Evolutionary conservation across 495 filamentous ascomycete genomes (phyloP).

Genomic region (Hyphodiscus hymeniophilus): DNA sequence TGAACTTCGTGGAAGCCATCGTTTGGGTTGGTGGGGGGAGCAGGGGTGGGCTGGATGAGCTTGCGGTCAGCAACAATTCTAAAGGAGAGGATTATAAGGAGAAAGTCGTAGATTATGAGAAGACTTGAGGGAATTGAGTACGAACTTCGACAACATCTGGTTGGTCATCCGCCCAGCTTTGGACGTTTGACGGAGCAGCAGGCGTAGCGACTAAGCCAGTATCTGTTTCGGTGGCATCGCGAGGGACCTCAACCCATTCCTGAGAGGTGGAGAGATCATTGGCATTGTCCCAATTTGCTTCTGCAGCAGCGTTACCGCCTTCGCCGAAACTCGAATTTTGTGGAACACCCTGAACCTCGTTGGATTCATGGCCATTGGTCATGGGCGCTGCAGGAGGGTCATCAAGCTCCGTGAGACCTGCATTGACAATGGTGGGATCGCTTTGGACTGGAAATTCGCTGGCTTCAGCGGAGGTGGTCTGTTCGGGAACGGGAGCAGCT

Average conservation of each 20-base stretch:
- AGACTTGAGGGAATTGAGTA: background rate
- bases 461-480: slow-evolving; percentile 17
- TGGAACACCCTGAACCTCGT: slow-evolving; percentile 31
- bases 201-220: slow-evolving; percentile 52
- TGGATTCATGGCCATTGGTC: slow-evolving; percentile 40
- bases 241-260: slow-evolving; percentile 70
- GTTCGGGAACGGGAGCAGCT: slow-evolving; percentile 35
- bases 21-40: slow-evolving; percentile 26
- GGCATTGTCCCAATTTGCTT: slow-evolving; percentile 60
- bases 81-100: background rate
- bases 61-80: slow-evolving; percentile 10
- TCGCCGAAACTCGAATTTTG: slow-evolving; percentile 50
- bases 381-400: slow-evolving; percentile 32
- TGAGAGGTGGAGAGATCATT: slow-evolving; percentile 48
- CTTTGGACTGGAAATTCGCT: slow-evolving; percentile 37
- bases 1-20: slow-evolving; percentile 70
- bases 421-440: slow-evolving; percentile 69
- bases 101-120: background rate
- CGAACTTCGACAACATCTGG: slow-evolving; percentile 36
- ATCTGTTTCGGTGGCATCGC: slow-evolving; percentile 66
- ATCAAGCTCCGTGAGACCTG: slow-evolving; percentile 66
- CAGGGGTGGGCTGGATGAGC: slow-evolving; percentile 21
- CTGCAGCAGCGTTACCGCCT: slow-evolving; percentile 60
- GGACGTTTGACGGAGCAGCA: slow-evolving; percentile 42
- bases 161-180: slow-evolving; percentile 63